phyloP scores from a whole-genome alignment of 108 stramenopile genomes.

The Discostella pseudostelligera region DNA sequence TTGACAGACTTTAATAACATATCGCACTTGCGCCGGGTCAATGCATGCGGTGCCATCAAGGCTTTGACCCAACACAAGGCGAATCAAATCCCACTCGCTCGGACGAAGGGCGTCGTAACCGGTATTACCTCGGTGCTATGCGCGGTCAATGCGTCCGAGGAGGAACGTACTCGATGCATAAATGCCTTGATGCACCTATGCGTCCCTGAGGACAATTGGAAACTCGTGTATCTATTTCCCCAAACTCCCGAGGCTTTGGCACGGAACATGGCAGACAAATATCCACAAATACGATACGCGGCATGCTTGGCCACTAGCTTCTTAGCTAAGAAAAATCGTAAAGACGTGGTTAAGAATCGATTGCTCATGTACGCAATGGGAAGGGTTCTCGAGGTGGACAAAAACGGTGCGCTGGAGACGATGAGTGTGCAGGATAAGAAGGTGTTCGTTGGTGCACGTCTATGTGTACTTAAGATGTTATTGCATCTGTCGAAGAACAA shows the following conservation, averaged over 20 bases:
- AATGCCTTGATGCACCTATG: slow-evolving; percentile 48
- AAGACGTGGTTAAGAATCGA: slow-evolving; percentile 32
- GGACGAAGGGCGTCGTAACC: slow-evolving; percentile 40
- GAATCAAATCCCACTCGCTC: slow-evolving; percentile 33
- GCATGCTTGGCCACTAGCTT: slow-evolving; percentile 37
- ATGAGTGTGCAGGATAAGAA: slow-evolving; percentile 26
- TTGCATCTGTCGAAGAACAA: slow-evolving; percentile 40
- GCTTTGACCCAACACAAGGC: slow-evolving; percentile 32
- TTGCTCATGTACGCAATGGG: slow-evolving; percentile 42
- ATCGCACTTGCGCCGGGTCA: slow-evolving; percentile 41
- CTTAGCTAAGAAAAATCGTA: slow-evolving; percentile 41
- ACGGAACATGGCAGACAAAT: slow-evolving; percentile 43
- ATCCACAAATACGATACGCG: slow-evolving; percentile 45
- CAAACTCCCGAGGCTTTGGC: slow-evolving; percentile 43
- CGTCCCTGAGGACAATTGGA: slow-evolving; percentile 48
- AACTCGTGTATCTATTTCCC: slow-evolving; percentile 32
- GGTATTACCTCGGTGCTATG: slow-evolving; percentile 35
- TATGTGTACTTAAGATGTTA: slow-evolving; percentile 43
- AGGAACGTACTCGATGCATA: slow-evolving; percentile 47
- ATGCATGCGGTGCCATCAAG: slow-evolving; percentile 48
- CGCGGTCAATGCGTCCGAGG: slow-evolving; percentile 35
- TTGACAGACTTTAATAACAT: slow-evolving; percentile 26
- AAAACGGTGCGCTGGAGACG: slow-evolving; percentile 28
- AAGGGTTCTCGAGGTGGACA: slow-evolving; percentile 43
- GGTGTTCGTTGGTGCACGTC: slow-evolving; percentile 27